phyloP scores from a whole-genome alignment of 2,329 filamentous ascomycete genomes.

The Claviceps maximensis region DNA sequence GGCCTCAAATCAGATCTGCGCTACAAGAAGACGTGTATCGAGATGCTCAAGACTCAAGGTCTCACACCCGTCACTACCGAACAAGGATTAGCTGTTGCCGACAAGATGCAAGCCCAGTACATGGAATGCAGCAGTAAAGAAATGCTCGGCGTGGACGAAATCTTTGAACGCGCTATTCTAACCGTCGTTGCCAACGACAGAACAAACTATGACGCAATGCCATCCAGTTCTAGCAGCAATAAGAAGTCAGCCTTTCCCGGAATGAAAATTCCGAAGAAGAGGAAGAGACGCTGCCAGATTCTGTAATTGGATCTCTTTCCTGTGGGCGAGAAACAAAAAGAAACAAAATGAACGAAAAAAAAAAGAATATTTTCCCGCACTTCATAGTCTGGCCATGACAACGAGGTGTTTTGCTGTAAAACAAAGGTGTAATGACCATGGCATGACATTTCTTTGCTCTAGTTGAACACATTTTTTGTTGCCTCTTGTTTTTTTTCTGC shows the following conservation, averaged over 20 bases:
- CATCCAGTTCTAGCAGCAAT: slow-evolving; percentile 25
- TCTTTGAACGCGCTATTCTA: slow-evolving; percentile 84
- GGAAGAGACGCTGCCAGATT: slow-evolving; percentile 73
- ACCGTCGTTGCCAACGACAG: slow-evolving; percentile 74
- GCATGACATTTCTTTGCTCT: slow-evolving; percentile 4
- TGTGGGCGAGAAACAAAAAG: neutral
- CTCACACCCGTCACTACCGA: slow-evolving; percentile 87
- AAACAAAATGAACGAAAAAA: neutral
- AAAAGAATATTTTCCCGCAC: neutral
- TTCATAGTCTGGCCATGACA: neutral
- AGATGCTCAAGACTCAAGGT: slow-evolving; percentile 95
- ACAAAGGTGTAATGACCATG: slow-evolving; percentile 27
- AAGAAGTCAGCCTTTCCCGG: slow-evolving; percentile 27
- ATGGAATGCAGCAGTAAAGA: slow-evolving; percentile 99
- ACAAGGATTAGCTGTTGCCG: slow-evolving; percentile 76
- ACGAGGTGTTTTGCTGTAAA: slow-evolving; percentile 10
- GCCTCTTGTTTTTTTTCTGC: slow-evolving; percentile 18
- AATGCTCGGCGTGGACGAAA: slow-evolving; percentile 89
- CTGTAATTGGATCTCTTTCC: slow-evolving; percentile 36
- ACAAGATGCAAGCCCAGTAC: slow-evolving; percentile 89
- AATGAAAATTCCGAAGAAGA: slow-evolving; percentile 49
- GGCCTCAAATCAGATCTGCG: slow-evolving; percentile 95
- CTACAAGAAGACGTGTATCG: slow-evolving; percentile 90
- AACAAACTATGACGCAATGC: slow-evolving; percentile 43
- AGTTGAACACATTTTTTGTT: slow-evolving; percentile 22